Evolutionary conservation across 176 grass and related monocot genomes (phyloP).

Genomic region (Bromus sterilis): DNA sequence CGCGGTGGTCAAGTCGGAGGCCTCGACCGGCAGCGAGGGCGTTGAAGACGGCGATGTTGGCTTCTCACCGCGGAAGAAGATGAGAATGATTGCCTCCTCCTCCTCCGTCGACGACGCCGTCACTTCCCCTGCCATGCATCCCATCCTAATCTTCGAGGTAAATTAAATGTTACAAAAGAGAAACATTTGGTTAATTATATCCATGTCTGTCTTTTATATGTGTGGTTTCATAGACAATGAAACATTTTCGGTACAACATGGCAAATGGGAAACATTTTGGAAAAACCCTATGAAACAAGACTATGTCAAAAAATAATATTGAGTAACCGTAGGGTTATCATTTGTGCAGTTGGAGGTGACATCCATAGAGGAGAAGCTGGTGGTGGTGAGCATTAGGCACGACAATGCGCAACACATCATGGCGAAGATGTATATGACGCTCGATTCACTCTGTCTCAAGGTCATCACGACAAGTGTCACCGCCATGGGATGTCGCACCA

Average conservation of each 20-base stretch:
- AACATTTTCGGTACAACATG: neutral
- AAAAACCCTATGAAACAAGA: neutral
- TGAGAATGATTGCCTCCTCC: neutral
- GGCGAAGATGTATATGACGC: slow-evolving; percentile 22
- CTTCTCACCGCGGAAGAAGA: slow-evolving; percentile 13
- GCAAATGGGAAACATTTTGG: neutral
- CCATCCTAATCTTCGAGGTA: slow-evolving; percentile 47
- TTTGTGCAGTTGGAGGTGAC: slow-evolving; percentile 33
- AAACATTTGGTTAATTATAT: too few relatives aligned
- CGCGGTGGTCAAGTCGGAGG: neutral
- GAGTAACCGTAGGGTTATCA: too few relatives aligned
- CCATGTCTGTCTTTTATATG: neutral
- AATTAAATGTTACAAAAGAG: neutral
- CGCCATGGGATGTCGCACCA: slow-evolving; percentile 8
- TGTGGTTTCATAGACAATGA: neutral
- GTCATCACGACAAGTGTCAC: slow-evolving; percentile 41
- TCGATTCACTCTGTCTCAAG: slow-evolving; percentile 44
- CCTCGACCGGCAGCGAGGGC: neutral
- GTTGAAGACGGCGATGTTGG: neutral
- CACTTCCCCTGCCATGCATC: neutral
- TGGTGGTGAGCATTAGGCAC: slow-evolving; percentile 32
- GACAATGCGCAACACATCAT: slow-evolving; percentile 20
- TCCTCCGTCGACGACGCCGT: neutral
- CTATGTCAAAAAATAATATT: neutral
- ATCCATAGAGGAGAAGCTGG: slow-evolving; percentile 7